Percentiles rank a stretch among this genome's conserved stretches.
Evolutionary conservation across 1,139 yeast genomes (phyloP).

Genomic region (Saccharomycopsis crataegensis): DNA sequence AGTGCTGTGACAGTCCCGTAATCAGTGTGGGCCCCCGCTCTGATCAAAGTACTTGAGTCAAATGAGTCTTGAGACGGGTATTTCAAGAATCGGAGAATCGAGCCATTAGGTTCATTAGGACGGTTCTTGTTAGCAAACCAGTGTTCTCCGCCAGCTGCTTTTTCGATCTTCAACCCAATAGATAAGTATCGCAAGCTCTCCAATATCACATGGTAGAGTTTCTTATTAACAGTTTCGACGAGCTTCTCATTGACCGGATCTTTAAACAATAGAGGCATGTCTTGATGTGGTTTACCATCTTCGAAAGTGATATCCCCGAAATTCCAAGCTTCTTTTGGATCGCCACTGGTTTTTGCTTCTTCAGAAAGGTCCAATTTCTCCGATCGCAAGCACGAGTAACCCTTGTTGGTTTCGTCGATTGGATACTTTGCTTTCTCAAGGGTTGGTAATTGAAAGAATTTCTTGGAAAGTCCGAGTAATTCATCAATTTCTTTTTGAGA

Average conservation of each 20-base stretch:
- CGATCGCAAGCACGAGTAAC: constrained; percentile 53
- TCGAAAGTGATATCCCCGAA: constrained; percentile 28
- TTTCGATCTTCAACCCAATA: constrained; percentile 51
- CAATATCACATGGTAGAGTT: constrained; percentile 33
- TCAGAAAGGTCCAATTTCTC: constrained; percentile 38
- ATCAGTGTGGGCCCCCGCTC: constrained; percentile 87
- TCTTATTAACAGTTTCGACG: constrained; percentile 31
- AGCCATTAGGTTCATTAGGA: constrained; percentile 43
- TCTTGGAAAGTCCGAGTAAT: constrained; percentile 45
- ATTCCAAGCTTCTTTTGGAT: constrained; percentile 55
- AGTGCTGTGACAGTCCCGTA: constrained; percentile 67
- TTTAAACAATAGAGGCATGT: constrained; percentile 39
- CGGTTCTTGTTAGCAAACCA: constrained; percentile 58
- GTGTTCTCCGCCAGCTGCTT: constrained; percentile 36
- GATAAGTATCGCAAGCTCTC: constrained; percentile 45
- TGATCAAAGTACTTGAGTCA: constrained; percentile 47
- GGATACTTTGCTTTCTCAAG: constrained; percentile 41
- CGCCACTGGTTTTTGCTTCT: constrained; percentile 39
- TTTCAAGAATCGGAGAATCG: constrained; percentile 61
- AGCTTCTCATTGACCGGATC: constrained; percentile 30
- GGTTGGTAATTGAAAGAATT: constrained; percentile 46
- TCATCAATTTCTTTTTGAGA: constrained; percentile 48
- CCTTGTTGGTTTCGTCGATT: constrained; percentile 49
- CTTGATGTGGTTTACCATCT: constrained; percentile 31
- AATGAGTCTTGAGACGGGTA: constrained; percentile 54